Percentiles rank a stretch among this genome's conserved stretches.
Conservation (phyloP, 768 basidiomycete genomes). For the Trametes cingulata region DNA sequence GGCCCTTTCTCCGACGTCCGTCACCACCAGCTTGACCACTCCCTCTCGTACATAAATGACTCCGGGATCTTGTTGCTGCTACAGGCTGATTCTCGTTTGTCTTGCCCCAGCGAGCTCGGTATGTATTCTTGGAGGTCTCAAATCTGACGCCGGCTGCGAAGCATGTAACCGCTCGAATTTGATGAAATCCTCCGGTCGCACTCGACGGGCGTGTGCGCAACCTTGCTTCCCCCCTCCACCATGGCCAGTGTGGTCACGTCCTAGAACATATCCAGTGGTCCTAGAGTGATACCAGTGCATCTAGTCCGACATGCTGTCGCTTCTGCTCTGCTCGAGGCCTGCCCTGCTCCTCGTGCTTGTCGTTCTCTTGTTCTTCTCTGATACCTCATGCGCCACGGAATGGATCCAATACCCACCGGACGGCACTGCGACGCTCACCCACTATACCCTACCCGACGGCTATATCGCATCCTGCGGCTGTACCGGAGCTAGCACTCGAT, state of each 20-base stretch:
- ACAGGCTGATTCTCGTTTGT: background rate
- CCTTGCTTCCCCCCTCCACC: conserved; percentile 5
- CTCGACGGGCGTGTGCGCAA: conserved; percentile 3
- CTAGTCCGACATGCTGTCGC: conserved; percentile 1
- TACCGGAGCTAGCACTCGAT: conserved; percentile 50
- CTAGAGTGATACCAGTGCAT: background rate
- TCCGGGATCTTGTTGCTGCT: too few species aligned
- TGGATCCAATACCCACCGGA: conserved; percentile 67
- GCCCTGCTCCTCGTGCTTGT: conserved; percentile 1
- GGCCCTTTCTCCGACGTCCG: too few species aligned
- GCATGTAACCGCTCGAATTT: conserved; percentile 6
- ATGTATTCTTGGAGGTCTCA: background rate
- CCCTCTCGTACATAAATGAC: too few species aligned
- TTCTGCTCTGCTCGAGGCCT: background rate
- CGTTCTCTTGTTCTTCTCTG: conserved; percentile 29
- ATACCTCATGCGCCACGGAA: conserved; percentile 27
- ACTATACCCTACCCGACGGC: conserved; percentile 56
- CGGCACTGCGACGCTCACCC: conserved; percentile 77
- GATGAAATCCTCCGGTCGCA: conserved; percentile 10
- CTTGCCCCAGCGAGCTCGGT: background rate
- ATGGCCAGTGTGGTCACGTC: background rate
- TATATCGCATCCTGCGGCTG: conserved; percentile 80
- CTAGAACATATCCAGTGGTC: background rate
- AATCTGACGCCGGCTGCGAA: too few species aligned
- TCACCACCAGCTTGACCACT: too few species aligned